Base-by-base conservation (phyloP, 1,284 basidiomycete genomes). In the Austroboletus niveus region DNA sequence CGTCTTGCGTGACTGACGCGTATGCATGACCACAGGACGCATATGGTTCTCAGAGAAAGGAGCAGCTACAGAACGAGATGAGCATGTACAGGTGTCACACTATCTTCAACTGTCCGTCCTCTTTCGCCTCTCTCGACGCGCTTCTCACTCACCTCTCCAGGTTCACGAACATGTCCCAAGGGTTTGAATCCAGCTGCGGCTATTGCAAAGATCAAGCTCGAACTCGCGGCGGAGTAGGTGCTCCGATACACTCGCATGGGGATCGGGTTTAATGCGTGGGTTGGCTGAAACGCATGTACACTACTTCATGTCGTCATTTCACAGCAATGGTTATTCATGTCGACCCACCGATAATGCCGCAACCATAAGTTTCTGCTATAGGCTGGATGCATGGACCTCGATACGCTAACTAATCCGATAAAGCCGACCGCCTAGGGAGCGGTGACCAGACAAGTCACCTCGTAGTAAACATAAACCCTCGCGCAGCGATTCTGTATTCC, bases 51-150 rank as follows among this genome's bases (percentile, higher is more conserved):
- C 80, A 94, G 69, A 84, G 97, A 56, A 93, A 89, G 78, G 92
- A 95, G 70, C 87, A 86, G 70, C 79, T 99, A 60, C 92, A 98
- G 76, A 99, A 98, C 75, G 88, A 92, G 63, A 82, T 98, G 80
- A 94, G 92, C 64, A 74, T 98, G 69, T 98, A 95, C 78, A 80
- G 88, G 47, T 94, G 92, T 77, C 92, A 94, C 72, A 97, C 94
- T 52, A 98, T 97, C 74, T 95, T 98, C 80, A 97, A 97, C 78
- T 92, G 92, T 85, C 50, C 55, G 84, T 72, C 40, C 20, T 15
- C 35, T 27, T 53, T 39, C 10, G 12, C 49, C 9, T 36, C 42
- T 42, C 39, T 7, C 30, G 1, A 14, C 3, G 1, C 15, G 2
- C 30, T 29, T 17, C 27, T 60, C 36, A 50, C 30, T 49, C 1